Base-by-base conservation (phyloP, 1,284 basidiomycete genomes). In the Sporisorium iseilematis-ciliati region DNA sequence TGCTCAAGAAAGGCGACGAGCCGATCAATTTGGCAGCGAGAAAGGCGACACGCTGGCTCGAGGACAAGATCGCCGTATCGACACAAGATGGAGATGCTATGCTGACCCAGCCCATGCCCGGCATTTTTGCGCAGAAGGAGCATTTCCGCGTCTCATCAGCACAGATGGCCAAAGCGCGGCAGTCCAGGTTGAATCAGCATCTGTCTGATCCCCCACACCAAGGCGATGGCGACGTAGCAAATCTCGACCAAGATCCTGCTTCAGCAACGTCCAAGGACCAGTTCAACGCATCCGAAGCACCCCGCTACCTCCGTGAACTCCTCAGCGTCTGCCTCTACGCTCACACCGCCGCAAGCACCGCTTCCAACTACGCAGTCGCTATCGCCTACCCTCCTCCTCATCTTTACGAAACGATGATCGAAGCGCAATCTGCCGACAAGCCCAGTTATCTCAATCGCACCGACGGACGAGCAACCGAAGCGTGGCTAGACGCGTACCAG, bases 1-100 rank as follows among this genome's bases (percentile, higher is more conserved):
- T 95, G 6, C 89, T 96, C 77, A 97, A 97, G 88, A 96, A 95
- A 84, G 94, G 94, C 1, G 90, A 90, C 0, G 91, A 88, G 35
- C 86, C 89, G 0, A 88, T 93, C 21, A 93, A 93, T 0, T 90
- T 92, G 77, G 91, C 91, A 16, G 94, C 94, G 4, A 90, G 92
- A 41, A 89, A 91, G 0, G 92, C 92, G 16, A 93, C 92, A 18
- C 90, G 93, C 29, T 90, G 92, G 60, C 88, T 94, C 38, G 93
- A 94, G 83, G 90, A 80, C 35, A 61, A 64, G 40, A 66, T 79
- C 5, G 57, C 62, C 21, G 48, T 71, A 5, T 65, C 68, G 2
- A 35, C 54, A 1, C 62, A 65, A 8, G 58, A 61, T 12, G 46
- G 63, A 14, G 56, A 59, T 26, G 53, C 55, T 11, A 65, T 71